Percentiles rank a stretch among this genome's conserved stretches.
These are phyloP conservation scores for Sanghuangporus weigelae DNA, from an alignment of 1,284 basidiomycete genomes.

Conservation along the genomic window DNA sequence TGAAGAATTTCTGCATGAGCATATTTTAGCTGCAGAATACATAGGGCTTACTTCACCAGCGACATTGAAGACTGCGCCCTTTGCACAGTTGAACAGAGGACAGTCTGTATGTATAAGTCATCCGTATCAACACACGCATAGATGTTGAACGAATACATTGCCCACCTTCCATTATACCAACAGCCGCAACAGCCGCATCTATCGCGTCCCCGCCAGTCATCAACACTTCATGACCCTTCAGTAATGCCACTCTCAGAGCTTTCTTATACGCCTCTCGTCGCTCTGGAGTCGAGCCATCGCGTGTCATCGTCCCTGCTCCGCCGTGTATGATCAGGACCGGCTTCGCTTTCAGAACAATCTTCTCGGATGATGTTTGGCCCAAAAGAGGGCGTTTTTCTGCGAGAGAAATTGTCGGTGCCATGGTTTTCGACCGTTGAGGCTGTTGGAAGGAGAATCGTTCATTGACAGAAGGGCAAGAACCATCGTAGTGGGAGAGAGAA, in stretches of 20 bases:
- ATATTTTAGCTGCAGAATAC: neutral
- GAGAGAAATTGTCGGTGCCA: neutral
- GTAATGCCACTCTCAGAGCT: constrained; percentile 49
- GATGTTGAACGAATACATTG: neutral
- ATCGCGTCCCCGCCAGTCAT: constrained; percentile 68
- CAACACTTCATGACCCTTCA: constrained; percentile 60
- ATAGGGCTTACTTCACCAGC: constrained; percentile 57
- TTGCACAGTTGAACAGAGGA: constrained; percentile 73
- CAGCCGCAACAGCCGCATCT: constrained; percentile 77
- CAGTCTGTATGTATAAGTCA: constrained; percentile 43
- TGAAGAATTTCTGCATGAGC: constrained; percentile 24
- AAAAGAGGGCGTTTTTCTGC: constrained; percentile 16
- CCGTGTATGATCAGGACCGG: constrained; percentile 68
- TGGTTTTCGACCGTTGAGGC: neutral
- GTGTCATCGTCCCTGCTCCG: constrained; percentile 67
- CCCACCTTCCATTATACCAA: constrained; percentile 68
- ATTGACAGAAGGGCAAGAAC: neutral
- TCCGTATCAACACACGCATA: neutral
- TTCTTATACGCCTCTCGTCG: constrained; percentile 53
- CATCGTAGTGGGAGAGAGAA: neutral
- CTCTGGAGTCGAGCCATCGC: constrained; percentile 55
- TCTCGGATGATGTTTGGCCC: neutral
- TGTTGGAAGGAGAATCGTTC: neutral
- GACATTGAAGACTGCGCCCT: constrained; percentile 76
- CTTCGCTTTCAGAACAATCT: constrained; percentile 27